Percentiles rank a stretch among this genome's conserved stretches.
phyloP scores from a whole-genome alignment of 345 rosid species.

The Bretschneidera sinensis region DNA sequence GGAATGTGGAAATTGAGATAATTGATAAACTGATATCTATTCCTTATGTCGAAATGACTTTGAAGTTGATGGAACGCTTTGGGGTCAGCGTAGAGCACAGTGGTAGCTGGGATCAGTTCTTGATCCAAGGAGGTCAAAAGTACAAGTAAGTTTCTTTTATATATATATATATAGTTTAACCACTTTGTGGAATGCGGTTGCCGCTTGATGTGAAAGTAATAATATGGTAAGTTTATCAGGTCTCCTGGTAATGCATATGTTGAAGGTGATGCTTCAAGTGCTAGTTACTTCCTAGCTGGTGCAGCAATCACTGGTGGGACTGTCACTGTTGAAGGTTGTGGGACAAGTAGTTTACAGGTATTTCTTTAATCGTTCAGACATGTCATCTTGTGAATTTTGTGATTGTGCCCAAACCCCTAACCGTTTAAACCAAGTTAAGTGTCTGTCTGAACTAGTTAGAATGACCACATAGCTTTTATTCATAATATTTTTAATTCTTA shows the following conservation, averaged over 20 bases:
- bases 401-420: too few relatives aligned
- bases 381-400: too few relatives aligned
- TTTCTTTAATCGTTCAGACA: neutral
- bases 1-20: constrained; percentile 88
- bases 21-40: constrained; percentile 80
- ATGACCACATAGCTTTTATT: too few relatives aligned
- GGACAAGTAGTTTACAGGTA: constrained; percentile 92
- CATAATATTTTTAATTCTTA: too few relatives aligned
- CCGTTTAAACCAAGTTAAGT: too few relatives aligned
- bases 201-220: neutral
- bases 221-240: constrained; percentile 38
- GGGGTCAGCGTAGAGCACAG: constrained; percentile 73
- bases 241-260: constrained; percentile 89
- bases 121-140: constrained; percentile 76
- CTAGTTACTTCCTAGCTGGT: constrained; percentile 96
- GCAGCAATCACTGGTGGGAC: constrained; percentile 96
- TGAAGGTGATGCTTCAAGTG: constrained; percentile 99
- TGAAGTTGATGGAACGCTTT: constrained; percentile 90
- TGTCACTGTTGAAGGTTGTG: constrained; percentile 94
- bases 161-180: neutral
- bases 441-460: too few relatives aligned
- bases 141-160: constrained; percentile 55
- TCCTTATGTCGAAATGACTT: constrained; percentile 97
- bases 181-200: constrained; percentile 6
- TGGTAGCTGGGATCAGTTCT: constrained; percentile 83